Percentiles rank a stretch among this genome's conserved stretches.
Evolutionary conservation across 176 grass and related monocot species (phyloP).

Genomic region (Urochloa ruziziensis): DNA sequence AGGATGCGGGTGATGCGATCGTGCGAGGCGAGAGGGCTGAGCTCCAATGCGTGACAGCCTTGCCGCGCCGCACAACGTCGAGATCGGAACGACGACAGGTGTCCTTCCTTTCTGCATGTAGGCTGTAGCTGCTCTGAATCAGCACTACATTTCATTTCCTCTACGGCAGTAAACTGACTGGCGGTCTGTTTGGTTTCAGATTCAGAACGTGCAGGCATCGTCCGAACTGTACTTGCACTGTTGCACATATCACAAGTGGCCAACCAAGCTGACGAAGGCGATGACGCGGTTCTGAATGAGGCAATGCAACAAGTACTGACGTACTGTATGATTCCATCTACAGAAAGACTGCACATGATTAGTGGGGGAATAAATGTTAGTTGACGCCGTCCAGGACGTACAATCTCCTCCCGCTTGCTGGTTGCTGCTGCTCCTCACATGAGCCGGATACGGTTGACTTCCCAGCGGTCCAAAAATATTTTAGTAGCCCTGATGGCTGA

Average conservation of each 20-base stretch:
- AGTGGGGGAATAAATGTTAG: conserved; percentile 36
- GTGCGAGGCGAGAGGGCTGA: conserved; percentile 71
- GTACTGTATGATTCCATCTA: background rate
- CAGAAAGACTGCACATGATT: background rate
- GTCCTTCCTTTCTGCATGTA: background rate
- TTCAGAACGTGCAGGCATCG: conserved; percentile 14
- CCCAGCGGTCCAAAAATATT: background rate
- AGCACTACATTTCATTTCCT: background rate
- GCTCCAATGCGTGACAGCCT: conserved; percentile 42
- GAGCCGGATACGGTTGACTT: conserved; percentile 28
- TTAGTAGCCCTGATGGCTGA: background rate
- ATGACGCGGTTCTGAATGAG: conserved; percentile 19
- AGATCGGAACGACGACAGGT: background rate
- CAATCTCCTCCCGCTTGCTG: conserved; percentile 8
- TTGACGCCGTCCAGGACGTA: conserved; percentile 2
- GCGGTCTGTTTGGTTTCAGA: background rate
- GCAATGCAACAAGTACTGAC: no score
- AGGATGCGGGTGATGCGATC: conserved; percentile 90
- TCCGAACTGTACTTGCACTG: background rate
- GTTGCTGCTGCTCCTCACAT: conserved; percentile 33
- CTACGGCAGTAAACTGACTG: background rate
- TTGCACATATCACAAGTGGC: background rate
- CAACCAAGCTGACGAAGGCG: conserved; percentile 21
- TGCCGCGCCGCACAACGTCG: background rate
- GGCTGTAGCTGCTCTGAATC: background rate